phyloP scores from a whole-genome alignment of 352 stramenopile genomes.

The Plasmopara viticola region DNA sequence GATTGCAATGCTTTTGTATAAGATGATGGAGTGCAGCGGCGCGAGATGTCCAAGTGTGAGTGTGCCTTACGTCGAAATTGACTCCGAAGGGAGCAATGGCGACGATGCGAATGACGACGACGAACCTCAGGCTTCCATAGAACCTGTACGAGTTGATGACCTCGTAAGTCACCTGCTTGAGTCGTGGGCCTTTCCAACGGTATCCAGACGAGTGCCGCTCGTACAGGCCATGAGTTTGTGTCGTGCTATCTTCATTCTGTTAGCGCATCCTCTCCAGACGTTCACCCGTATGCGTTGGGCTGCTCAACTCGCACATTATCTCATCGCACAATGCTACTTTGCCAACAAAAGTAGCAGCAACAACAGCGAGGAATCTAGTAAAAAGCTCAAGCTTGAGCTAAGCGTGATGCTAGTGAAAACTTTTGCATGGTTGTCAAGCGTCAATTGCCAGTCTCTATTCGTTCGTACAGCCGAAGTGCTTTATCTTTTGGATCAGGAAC shows the following conservation, averaged over 20 bases:
- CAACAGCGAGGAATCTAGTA: slow-evolving; percentile 2
- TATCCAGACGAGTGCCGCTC: slow-evolving; percentile 44
- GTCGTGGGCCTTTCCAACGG: slow-evolving; percentile 46
- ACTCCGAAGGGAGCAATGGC: slow-evolving; percentile 26
- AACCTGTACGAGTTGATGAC: slow-evolving; percentile 53
- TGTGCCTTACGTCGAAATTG: slow-evolving; percentile 64
- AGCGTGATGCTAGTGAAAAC: slow-evolving; percentile 47
- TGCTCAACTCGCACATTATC: slow-evolving; percentile 35
- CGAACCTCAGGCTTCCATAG: slow-evolving; percentile 29
- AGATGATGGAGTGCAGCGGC: slow-evolving; percentile 78
- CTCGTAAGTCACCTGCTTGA: slow-evolving; percentile 44
- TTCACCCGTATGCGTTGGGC: slow-evolving; percentile 46
- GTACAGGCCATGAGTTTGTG: slow-evolving; percentile 45
- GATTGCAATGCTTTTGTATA: slow-evolving; percentile 71
- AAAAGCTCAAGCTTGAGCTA: slow-evolving; percentile 48
- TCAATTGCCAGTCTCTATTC: slow-evolving; percentile 42
- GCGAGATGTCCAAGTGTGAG: slow-evolving; percentile 57
- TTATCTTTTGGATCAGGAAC: slow-evolving; percentile 56
- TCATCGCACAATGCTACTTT: slow-evolving; percentile 61
- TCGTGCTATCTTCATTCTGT: slow-evolving; percentile 55
- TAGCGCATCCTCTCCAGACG: slow-evolving; percentile 54
- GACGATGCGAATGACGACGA: slow-evolving; percentile 36
- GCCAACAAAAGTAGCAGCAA: slow-evolving; percentile 27
- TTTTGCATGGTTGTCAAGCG: slow-evolving; percentile 48
- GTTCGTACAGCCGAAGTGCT: slow-evolving; percentile 48